Base-by-base conservation (phyloP, 2,329 filamentous ascomycete species). In the Penicillium sp. region DNA sequence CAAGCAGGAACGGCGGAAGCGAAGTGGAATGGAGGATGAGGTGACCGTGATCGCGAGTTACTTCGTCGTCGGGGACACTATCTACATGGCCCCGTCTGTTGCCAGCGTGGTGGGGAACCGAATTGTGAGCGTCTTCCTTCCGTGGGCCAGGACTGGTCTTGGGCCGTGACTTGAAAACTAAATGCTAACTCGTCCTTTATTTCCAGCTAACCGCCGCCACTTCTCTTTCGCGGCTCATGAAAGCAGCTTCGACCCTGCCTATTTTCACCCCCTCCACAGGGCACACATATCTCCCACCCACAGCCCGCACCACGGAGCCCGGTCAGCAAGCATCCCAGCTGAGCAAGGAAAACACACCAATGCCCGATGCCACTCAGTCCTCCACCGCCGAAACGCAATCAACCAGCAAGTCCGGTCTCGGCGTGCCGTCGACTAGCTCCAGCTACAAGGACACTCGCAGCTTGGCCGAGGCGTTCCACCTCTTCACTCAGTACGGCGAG, bases 11-110 rank as follows among this genome's bases (percentile, higher is more conserved):
- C 75, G 83, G 50, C 75, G 76, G 58, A 82, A 82, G 66, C 72
- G 72, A 33, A 68, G 65, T 16, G 75, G 75, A 2, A 61, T 71
- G 59, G 74, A 79, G 39, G 81, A 82, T 69, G 80, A 85, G 56
- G 76, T 85, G 31, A 79, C 78, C 31, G 77, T 84, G 6, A 73
- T 87, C 49, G 82, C 79, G 13, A 85, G 83, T 2, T 88, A 85
- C 71, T 88, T 85, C 67, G 78, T 86, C 10, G 79, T 87, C n/a
- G 84, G 83, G 1, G 82, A 85, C 54, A 81, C 79, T 51, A 80
- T 88, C 43, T 85, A 84, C 66, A 85, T 87, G 79, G 85, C 86
- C 13, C 85, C 86, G 2, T 84, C 82, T 10, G 77, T 88, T 52
- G 79, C 81, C 40, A 85, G 85, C 65, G 78, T 89, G 6, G 73